A percentile compares a stretch with the other conserved stretches of the same genome.
Conservation (phyloP, 805 yeast species). For the Wickerhamiella domercqiae region DNA sequence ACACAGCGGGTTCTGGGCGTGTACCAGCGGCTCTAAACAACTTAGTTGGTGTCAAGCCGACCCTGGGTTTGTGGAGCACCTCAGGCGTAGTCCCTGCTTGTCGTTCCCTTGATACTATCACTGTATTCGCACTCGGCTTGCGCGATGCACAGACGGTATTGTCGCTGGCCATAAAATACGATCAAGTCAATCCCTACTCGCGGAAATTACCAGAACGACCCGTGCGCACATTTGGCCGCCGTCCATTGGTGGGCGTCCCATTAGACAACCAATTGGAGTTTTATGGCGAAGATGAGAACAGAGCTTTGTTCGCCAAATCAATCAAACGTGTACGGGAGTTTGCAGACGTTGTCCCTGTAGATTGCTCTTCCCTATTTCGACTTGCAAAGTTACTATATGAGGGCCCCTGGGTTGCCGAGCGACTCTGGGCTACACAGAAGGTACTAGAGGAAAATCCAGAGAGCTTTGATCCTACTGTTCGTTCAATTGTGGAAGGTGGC, state of each 20-base stretch:
- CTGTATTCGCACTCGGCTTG: constrained; percentile 63
- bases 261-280: constrained; percentile 38
- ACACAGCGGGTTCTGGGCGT: constrained; percentile 96
- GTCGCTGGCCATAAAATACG: constrained; percentile 55
- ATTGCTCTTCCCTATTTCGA: constrained; percentile 61
- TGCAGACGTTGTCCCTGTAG: constrained; percentile 35
- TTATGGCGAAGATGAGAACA: constrained; percentile 71
- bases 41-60: constrained; percentile 81
- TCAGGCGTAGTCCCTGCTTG: constrained; percentile 96
- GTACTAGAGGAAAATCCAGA: constrained; percentile 57
- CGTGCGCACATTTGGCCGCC: constrained; percentile 37
- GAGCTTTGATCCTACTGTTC: constrained; percentile 73
- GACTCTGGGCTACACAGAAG: constrained; percentile 69
- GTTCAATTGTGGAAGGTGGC: constrained; percentile 61
- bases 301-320: constrained; percentile 48
- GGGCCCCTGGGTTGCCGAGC: constrained; percentile 98
- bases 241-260: constrained; percentile 67
- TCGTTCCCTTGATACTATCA: constrained; percentile 82
- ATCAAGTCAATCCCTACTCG: constrained; percentile 65
- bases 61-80: constrained; percentile 75
- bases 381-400: constrained; percentile 82
- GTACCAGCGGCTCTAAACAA: constrained; percentile 95
- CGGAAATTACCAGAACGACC: constrained; percentile 60
- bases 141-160: constrained; percentile 73
- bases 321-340: constrained; percentile 33